Evolutionary conservation across 306 rosid genomes (phyloP), one percentile per base, ranked within the genome.

Genomic region (Quercus bicolor): DNA sequence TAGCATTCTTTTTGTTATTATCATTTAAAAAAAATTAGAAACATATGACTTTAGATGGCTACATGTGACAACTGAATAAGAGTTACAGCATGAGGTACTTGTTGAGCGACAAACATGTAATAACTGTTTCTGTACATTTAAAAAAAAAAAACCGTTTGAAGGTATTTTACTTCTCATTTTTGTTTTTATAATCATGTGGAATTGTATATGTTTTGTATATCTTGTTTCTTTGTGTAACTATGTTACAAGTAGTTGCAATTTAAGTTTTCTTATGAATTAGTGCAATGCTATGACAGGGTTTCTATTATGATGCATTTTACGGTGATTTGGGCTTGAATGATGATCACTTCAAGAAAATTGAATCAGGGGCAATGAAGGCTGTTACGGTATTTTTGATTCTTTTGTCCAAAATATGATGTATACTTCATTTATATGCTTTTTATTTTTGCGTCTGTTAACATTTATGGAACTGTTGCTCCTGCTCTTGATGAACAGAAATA

Each of bases 321-420:
- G 97, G 91, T 10, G 97, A 94, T 73, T 85, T 94, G 89, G 89
- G 97, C 76, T 78, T 94, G 89, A 94, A 94, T 77, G 98, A 94
- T 13, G 97, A 92, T 53, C 97, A 94, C 85, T 94, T 94, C 82
- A 91, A 92, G 79, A 83, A 81, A 86, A 92, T 94, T 82, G 88
- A 86, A 31, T 73, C 84, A 54, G 92, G 74, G 29, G 94, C 97
- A 54, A 81, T 66, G 81, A 91, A 91, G 86, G 98, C 97, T 74
- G 97, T 70, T 51, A 68, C 77, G 97, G 98, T 94, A 87, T 82
- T 68, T 62, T 56, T 60, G 29, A 5, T 69, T 82, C 34, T 79
- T 72, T 73, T 71, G 31, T 51, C 4, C 7, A 60, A 52, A n/a
- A 71, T 24, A 53, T 16, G 18, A 26, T 78, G 24, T 45, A 10